These are phyloP conservation scores for Neospermospora avenae DNA, from an alignment of 2,329 filamentous ascomycete genomes.

Conservation along the genomic window DNA sequence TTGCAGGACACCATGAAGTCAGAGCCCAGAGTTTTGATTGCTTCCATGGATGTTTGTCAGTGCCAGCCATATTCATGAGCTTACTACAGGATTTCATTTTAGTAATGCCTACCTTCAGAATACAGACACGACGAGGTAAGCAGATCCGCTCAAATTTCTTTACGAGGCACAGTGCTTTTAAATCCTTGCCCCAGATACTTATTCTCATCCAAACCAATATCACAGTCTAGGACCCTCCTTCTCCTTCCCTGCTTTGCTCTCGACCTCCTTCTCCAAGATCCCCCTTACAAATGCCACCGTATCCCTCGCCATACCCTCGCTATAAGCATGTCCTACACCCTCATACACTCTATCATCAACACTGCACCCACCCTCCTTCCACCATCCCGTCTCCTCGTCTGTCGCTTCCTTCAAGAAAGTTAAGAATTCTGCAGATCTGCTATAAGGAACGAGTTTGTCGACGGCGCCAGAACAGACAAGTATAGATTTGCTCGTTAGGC, in stretches of 20 bases:
- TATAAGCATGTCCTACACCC: slow-evolving; percentile 68
- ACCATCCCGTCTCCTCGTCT: slow-evolving; percentile 41
- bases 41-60: too few relatives aligned
- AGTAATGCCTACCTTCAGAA: too few relatives aligned
- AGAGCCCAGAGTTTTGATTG: too few relatives aligned
- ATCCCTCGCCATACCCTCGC: slow-evolving; percentile 62
- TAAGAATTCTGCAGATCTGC: slow-evolving; percentile 57
- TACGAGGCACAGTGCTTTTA: too few relatives aligned
- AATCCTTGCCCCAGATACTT: neutral
- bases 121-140: too few relatives aligned
- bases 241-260: neutral
- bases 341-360: slow-evolving; percentile 67
- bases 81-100: too few relatives aligned
- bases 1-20: too few relatives aligned
- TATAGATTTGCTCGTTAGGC: slow-evolving; percentile 59
- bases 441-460: slow-evolving; percentile 72
- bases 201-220: neutral
- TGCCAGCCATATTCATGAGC: too few relatives aligned
- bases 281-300: slow-evolving; percentile 61
- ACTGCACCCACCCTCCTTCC: slow-evolving; percentile 50
- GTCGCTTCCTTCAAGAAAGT: slow-evolving; percentile 56
- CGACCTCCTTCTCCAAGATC: slow-evolving; percentile 11
- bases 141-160: too few relatives aligned
- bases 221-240: neutral
- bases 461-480: slow-evolving; percentile 62